phyloP scores from a whole-genome alignment of 192 early-diverging fungal genomes.

The Podila clonocystis region DNA sequence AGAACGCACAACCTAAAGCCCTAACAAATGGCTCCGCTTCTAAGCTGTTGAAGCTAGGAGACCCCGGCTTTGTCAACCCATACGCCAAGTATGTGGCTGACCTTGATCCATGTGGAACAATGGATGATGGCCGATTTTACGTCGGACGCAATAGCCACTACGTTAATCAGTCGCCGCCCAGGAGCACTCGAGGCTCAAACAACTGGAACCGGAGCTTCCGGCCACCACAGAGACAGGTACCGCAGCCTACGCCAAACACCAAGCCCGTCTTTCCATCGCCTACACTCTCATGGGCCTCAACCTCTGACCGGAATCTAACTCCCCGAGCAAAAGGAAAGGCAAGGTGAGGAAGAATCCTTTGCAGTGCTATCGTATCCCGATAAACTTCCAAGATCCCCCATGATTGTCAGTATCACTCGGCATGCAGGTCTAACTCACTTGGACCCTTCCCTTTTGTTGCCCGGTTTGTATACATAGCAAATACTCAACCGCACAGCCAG shows the following conservation, averaged over 20 bases:
- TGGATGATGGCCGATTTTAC: slow-evolving; percentile 34
- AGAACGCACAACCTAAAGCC: not conserved
- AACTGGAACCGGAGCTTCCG: not conserved
- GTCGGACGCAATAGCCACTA: slow-evolving; percentile 25
- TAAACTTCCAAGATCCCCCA: too few species aligned
- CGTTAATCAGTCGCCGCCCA: slow-evolving; percentile 3
- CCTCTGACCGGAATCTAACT: too few species aligned
- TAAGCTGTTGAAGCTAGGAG: not conserved
- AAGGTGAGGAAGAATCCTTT: too few species aligned
- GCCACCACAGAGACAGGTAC: not conserved
- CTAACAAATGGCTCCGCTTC: not conserved
- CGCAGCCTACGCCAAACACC: too few species aligned
- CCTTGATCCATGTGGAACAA: slow-evolving; percentile 13
- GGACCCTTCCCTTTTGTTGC: not conserved
- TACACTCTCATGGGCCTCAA: too few species aligned
- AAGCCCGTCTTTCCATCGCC: too few species aligned
- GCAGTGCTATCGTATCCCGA: too few species aligned
- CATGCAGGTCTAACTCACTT: not conserved
- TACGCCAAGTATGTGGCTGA: slow-evolving; percentile 14
- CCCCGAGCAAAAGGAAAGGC: too few species aligned
- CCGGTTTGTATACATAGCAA: not conserved
- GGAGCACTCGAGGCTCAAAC: not conserved
- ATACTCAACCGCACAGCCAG: not conserved
- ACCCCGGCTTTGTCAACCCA: slow-evolving; percentile 15
- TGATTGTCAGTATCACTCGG: not conserved